Evolutionary conservation across 2,329 filamentous ascomycete species (phyloP).

Genomic region (Microcyclosporella mali): DNA sequence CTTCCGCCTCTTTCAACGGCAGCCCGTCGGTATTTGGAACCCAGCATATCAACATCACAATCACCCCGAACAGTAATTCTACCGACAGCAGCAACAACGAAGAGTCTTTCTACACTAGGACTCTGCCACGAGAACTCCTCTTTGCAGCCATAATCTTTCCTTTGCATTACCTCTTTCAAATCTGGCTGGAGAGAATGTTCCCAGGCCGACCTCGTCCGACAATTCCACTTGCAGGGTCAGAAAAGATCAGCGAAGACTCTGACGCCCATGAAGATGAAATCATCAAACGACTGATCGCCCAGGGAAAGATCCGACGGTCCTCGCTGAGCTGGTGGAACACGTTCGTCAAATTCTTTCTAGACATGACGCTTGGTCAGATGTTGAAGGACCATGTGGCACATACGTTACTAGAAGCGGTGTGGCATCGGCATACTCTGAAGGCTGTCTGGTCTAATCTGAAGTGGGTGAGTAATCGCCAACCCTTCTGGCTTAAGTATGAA

Average conservation of each 20-base stretch:
- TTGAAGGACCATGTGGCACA: neutral
- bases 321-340: conserved; percentile 15
- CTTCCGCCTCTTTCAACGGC: neutral
- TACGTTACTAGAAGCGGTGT: neutral
- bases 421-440: neutral
- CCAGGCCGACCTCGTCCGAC: conserved; percentile 7
- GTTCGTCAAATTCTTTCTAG: conserved; percentile 13
- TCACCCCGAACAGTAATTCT: neutral
- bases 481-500: neutral
- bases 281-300: conserved; percentile 14
- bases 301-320: conserved; percentile 13
- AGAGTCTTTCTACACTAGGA: conserved; percentile 9
- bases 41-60: neutral
- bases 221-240: neutral
- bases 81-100: neutral
- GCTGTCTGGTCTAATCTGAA: neutral
- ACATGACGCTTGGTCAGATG: conserved; percentile 6
- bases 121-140: conserved; percentile 4
- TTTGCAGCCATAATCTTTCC: conserved; percentile 5
- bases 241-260: conserved; percentile 3
- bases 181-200: conserved; percentile 15
- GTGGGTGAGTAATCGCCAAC: neutral
- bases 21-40: neutral
- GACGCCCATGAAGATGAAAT: conserved; percentile 9
- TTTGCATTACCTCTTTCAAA: conserved; percentile 13